Percentiles rank a stretch among this genome's conserved stretches.
Conservation (phyloP, 768 basidiomycete species). For the Leccinum imitatum region DNA sequence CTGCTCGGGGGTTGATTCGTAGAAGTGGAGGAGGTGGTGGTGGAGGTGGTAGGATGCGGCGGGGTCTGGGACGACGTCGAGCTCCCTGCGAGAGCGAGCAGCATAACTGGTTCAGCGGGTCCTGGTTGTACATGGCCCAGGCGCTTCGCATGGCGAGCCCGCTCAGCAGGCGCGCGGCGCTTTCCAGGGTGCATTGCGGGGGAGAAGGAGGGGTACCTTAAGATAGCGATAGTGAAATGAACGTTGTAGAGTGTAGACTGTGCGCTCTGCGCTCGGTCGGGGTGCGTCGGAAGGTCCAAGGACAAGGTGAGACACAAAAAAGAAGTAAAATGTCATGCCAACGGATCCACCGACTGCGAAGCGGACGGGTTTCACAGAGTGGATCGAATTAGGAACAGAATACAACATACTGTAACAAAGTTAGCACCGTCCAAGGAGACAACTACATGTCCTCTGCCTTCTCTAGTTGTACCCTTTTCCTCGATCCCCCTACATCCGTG, state of each 20-base stretch:
- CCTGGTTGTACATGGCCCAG: constrained; percentile 26
- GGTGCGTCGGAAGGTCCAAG: background rate
- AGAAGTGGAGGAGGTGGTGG: constrained; percentile 9
- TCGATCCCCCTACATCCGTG: constrained; percentile 64
- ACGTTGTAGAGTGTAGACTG: constrained; percentile 14
- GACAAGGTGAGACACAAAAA: constrained; percentile 4
- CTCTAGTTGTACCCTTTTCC: constrained; percentile 70
- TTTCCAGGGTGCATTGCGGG: constrained; percentile 26
- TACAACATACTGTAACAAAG: background rate
- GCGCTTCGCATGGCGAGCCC: constrained; percentile 34
- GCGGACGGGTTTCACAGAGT: background rate
- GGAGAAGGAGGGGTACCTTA: background rate
- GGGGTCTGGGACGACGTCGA: constrained; percentile 3
- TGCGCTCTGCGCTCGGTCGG: background rate
- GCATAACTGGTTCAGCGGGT: constrained; percentile 3
- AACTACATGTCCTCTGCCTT: constrained; percentile 49
- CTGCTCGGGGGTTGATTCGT: constrained; percentile 15
- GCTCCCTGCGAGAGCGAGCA: background rate
- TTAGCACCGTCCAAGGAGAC: background rate
- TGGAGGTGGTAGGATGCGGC: background rate
- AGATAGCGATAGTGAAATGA: constrained; percentile 13
- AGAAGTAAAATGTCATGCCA: constrained; percentile 18
- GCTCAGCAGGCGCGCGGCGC: constrained; percentile 33
- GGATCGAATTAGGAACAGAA: background rate
- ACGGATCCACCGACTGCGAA: constrained; percentile 3